phyloP scores from a whole-genome alignment of 192 early-diverging fungal genomes.

The Entrophospora sp. region DNA sequence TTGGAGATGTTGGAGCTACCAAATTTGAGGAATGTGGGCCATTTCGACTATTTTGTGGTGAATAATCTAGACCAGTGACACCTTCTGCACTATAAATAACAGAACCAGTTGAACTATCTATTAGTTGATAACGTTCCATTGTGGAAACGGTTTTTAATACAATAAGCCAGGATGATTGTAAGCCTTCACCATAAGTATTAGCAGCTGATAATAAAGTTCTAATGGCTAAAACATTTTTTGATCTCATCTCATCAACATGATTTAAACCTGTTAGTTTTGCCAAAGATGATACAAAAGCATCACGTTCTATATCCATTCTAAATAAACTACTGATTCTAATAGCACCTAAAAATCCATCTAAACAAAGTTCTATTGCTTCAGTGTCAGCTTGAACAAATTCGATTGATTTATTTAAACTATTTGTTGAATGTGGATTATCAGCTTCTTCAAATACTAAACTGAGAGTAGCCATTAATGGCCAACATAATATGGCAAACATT shows the following conservation, averaged over 20 bases:
- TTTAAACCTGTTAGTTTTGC: conserved; percentile 79
- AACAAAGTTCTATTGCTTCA: conserved; percentile 62
- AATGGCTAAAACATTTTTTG: conserved; percentile 87
- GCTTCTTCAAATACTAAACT: conserved; percentile 78
- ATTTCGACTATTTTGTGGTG: conserved; percentile 16
- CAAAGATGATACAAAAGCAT: conserved; percentile 86
- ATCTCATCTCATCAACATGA: conserved; percentile 73
- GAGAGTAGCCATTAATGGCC: conserved; percentile 72
- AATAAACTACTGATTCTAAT: conserved; percentile 77
- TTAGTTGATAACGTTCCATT: conserved; percentile 79
- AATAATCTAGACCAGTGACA: conserved; percentile 33
- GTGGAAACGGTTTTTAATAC: conserved; percentile 77
- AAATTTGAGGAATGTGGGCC: not conserved
- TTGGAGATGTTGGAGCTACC: not conserved
- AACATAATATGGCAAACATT: conserved; percentile 90
- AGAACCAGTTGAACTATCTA: conserved; percentile 38
- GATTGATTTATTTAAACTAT: conserved; percentile 26
- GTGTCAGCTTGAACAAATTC: conserved; percentile 35
- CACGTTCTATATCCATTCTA: conserved; percentile 81
- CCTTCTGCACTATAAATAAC: conserved; percentile 30
- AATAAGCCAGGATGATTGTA: conserved; percentile 67
- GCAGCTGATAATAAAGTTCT: conserved; percentile 73
- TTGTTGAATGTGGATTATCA: conserved; percentile 44
- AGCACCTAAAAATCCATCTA: conserved; percentile 69
- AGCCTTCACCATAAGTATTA: conserved; percentile 50